Evolutionary conservation across 345 rosid genomes (phyloP), one percentile per base, ranked within the genome.

Genomic region (Aquilaria malaccensis): DNA sequence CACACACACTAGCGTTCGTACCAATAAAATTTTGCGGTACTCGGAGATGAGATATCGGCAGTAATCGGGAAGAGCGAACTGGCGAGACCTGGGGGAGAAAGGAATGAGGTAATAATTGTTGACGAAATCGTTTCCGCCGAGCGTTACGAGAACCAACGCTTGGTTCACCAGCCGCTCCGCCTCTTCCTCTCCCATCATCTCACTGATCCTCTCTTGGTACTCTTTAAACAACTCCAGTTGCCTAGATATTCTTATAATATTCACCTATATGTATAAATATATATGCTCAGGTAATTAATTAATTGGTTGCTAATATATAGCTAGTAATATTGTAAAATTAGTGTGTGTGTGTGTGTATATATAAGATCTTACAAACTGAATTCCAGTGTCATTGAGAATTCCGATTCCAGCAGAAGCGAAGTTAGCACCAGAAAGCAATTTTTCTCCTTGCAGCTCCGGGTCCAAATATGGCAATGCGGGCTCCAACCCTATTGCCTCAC

Each of bases 401-500:
- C 82, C 82, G 9, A 82, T 69, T 51, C 87, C 87, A 13, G 84
- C 84, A 0, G 87, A 82, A 12, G 87, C 87, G 50, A 82, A 82
- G 64, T 82, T 80, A 54, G 84, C 84, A 53, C 87, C 87, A 1
- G 71, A 31, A 22, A 79, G 75, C 2, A 82, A 67, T 48, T 29
- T 77, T 52, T 73, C 65, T 48, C 87, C 84, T 0, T 4, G 65
- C 65, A 82, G 84, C 46, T 71, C 67, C 4, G 82, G 79, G 53
- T 61, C 71, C 33, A 82, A 69, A 74, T 80, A 82, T n/a, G 84
- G 84, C 66, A 79, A 58, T 32, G 79, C 64, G 46, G 74, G 37
- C 67, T 80, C 78, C 10, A 72, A 62, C 3, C 84, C 84, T 45
- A 83, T 68, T 29, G 56, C 62, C 77, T 77, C 61, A 51, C 87